Base-by-base conservation (phyloP, 1,139 yeast species). In the Zhuliangozyma blackwelliae region DNA sequence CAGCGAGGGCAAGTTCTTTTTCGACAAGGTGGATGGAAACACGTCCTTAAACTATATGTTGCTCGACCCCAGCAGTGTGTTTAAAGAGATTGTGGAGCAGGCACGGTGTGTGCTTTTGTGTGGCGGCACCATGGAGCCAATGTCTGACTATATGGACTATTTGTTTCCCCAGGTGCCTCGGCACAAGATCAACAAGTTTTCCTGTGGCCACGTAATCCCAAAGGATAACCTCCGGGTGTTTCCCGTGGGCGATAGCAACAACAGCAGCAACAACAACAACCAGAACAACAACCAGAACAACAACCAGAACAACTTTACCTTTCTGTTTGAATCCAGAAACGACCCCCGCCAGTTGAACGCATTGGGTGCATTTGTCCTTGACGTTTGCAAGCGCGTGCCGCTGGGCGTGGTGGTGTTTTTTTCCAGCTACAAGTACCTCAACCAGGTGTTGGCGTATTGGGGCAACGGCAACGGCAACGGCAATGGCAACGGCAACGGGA, bases 41-140 rank as follows among this genome's bases (percentile, higher is more conserved):
- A 49, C 67, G 0, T 57, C 70, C 1, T 57, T 88, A 32, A 77
- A 78, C 45, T 90, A 90, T 49, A 74, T 89, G 71, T 61, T 89
- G 10, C 64, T 90, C 10, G 96, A 90, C 51, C 96, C 97, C 1
- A 79, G 90, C 39, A 77, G 75, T 35, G 66, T 78, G 2, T 88
- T 90, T 53, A 68, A 70, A 41, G 82, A 79, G 10, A 67, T 90
- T 2, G 77, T 87, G 0, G 76, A 77, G 6, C 74, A 79, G 26
- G 74, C 90, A 0, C 74, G 72, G 46, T 83, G 94, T 54, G 82
- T 90, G 0, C 66, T 90, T 3, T 57, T 90, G 5, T 95, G 96
- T 9, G 98, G 98, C 27, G 98, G 98, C 12, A 90, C 98, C 0
- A 89, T 90, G 97, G 95, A 88, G 52, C 98, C 98, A 0, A 69